Evolutionary conservation across 1,139 yeast genomes (phyloP).

Genomic region (Suhomyces chickasaworum): DNA sequence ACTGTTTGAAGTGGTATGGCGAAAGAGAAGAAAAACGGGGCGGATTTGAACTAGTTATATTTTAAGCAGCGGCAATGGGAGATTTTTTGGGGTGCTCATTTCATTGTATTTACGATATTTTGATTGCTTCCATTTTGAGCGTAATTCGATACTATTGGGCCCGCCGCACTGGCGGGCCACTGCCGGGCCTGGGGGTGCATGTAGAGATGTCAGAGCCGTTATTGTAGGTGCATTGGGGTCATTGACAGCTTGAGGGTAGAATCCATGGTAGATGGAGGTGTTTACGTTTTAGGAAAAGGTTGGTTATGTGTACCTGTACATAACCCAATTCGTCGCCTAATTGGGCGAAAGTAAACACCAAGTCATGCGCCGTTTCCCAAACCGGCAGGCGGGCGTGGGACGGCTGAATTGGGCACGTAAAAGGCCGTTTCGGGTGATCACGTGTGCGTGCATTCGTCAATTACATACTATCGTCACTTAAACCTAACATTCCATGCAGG

Average conservation of each 20-base stretch:
- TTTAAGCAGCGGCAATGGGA: constrained; percentile 6
- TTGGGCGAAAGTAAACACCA: constrained; percentile 7
- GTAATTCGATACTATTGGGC: background rate
- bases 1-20: constrained; percentile 1
- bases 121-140: constrained; percentile 14
- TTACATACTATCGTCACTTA: no score
- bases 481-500: no score
- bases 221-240: background rate
- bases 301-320: background rate
- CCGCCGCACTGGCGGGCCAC: background rate
- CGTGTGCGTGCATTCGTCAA: background rate
- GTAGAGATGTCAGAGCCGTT: background rate
- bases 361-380: constrained; percentile 6
- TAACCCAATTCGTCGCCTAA: background rate
- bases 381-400: constrained; percentile 5
- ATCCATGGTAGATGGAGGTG: background rate
- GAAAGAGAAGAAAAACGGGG: constrained; percentile 1
- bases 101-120: constrained; percentile 11
- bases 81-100: constrained; percentile 10
- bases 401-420: constrained; percentile 8
- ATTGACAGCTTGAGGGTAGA: background rate
- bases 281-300: constrained; percentile 1
- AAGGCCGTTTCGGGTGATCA: constrained; percentile 6
- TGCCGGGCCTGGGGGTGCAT: background rate
- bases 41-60: constrained; percentile 8